phyloP scores from a whole-genome alignment of 78 protist genomes.

The Capsaspora owczarzaki region DNA sequence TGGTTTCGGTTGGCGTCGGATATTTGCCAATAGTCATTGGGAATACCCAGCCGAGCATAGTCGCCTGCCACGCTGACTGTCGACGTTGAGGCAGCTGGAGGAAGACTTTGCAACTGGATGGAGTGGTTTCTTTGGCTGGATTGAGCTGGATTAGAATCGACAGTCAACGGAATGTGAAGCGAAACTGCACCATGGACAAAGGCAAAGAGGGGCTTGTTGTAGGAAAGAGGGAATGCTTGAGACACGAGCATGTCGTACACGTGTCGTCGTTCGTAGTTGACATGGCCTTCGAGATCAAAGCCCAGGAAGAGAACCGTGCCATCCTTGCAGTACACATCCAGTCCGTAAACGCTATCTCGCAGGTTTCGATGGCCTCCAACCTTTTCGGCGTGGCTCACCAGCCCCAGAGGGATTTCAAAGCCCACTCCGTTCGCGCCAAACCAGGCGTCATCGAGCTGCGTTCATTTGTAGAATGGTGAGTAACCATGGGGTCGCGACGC shows the following conservation, averaged over 20 bases:
- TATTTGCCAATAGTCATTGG: conserved; percentile 28
- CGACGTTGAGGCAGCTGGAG: no score
- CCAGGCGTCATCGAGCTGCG: no score
- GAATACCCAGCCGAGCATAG: conserved; percentile 51
- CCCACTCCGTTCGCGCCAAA: no score
- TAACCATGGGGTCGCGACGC: no score
- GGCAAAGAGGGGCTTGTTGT: background rate
- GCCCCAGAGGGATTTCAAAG: conserved; percentile 7
- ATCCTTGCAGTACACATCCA: background rate
- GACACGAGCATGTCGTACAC: background rate
- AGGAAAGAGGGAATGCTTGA: background rate
- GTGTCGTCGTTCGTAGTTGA: background rate
- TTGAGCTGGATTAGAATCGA: background rate
- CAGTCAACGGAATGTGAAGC: no score
- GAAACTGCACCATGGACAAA: background rate
- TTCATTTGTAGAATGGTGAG: no score
- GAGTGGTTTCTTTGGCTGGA: conserved; percentile 2
- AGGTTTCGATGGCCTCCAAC: background rate
- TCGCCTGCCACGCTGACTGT: background rate
- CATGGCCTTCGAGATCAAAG: background rate
- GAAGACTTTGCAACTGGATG: no score
- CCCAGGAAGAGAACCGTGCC: background rate
- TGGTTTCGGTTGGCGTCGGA: background rate
- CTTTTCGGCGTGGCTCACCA: background rate
- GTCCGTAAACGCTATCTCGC: background rate